Conservation (phyloP, 2,329 filamentous ascomycete species). For the Apiospora phragmitis region DNA sequence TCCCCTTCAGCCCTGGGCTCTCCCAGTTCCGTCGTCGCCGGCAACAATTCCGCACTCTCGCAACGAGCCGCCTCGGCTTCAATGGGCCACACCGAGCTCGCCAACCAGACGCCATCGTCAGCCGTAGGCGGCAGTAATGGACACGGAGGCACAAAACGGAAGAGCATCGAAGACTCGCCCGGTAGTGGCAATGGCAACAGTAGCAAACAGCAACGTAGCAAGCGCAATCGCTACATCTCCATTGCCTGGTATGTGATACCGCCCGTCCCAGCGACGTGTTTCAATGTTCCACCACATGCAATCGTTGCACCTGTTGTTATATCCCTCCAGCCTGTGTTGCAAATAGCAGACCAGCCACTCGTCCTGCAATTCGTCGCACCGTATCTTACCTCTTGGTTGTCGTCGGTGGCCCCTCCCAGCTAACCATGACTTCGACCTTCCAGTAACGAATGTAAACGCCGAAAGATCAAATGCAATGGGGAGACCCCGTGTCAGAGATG, state of each 20-base stretch:
- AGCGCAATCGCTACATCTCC: slow-evolving; percentile 63
- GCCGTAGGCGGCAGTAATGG: neutral
- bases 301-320: neutral
- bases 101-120: neutral
- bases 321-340: neutral
- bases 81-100: neutral
- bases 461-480: slow-evolving; percentile 75
- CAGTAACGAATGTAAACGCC: slow-evolving; percentile 74
- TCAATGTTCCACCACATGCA: neutral
- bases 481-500: slow-evolving; percentile 68
- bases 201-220: slow-evolving; percentile 56
- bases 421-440: neutral
- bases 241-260: slow-evolving; percentile 55
- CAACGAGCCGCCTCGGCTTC: neutral
- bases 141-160: slow-evolving; percentile 26
- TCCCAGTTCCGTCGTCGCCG: slow-evolving; percentile 8
- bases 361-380: neutral
- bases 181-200: slow-evolving; percentile 14
- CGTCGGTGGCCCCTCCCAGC: neutral
- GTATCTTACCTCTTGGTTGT: neutral
- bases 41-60: slow-evolving; percentile 10
- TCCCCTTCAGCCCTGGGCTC: neutral
- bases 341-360: neutral
- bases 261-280: neutral
- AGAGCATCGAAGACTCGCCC: slow-evolving; percentile 24